Conservation (phyloP, 176 grass and related monocot species). For the Hsuehochloa calcarea region DNA sequence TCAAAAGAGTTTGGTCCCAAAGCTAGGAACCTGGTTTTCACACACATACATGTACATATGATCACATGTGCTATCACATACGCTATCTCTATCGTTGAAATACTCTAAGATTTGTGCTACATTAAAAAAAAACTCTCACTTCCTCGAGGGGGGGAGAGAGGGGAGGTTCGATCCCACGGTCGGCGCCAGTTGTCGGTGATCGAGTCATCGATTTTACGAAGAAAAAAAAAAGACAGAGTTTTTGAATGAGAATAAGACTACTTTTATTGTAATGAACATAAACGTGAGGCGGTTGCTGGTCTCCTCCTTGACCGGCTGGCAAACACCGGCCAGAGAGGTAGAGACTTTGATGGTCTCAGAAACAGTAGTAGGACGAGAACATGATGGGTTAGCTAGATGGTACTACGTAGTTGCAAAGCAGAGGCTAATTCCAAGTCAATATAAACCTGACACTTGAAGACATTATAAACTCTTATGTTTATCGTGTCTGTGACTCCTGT, state of each 20-base stretch:
- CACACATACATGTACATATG: no score
- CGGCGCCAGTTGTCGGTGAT: no score
- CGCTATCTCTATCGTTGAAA: no score
- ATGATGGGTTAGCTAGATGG: neutral
- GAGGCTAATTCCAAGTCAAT: neutral
- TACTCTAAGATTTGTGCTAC: no score
- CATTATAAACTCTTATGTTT: neutral
- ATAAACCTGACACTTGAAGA: neutral
- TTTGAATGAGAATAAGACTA: no score
- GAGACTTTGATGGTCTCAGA: neutral
- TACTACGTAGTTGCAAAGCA: neutral
- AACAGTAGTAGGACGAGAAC: neutral
- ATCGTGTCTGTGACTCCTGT: neutral
- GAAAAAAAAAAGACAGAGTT: no score
- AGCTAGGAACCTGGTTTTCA: neutral
- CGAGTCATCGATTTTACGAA: no score
- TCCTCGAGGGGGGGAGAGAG: no score
- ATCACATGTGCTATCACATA: no score
- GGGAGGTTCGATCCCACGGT: no score
- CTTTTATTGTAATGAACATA: no score
- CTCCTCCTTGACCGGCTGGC: neutral
- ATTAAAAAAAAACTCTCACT: no score
- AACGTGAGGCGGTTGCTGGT: neutral
- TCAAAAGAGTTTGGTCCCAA: neutral
- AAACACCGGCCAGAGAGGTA: neutral